Evolutionary conservation across 2,329 filamentous ascomycete genomes (phyloP).

Genomic region (Atkinsonella texensis): DNA sequence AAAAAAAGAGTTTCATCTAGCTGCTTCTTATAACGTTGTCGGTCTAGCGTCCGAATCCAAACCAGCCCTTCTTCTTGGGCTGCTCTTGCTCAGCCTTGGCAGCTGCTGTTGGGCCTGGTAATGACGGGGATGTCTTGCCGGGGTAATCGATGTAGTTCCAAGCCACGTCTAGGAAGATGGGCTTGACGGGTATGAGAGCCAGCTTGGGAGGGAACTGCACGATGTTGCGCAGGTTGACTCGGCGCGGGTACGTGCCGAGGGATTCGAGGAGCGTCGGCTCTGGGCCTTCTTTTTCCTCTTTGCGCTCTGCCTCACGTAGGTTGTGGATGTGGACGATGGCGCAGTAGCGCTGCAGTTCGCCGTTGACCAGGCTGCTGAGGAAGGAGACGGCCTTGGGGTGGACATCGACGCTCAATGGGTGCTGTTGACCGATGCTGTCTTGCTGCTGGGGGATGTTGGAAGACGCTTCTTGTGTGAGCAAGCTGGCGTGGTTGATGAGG

Average conservation of each 20-base stretch:
- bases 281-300: conserved; percentile 17
- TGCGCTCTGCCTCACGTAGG: conserved; percentile 39
- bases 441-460: conserved; percentile 30
- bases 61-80: conserved; percentile 60
- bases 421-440: conserved; percentile 7
- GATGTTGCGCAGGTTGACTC: conserved; percentile 65
- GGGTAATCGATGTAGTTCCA: conserved; percentile 98
- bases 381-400: conserved; percentile 42
- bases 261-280: conserved; percentile 56
- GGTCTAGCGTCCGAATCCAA: conserved; percentile 51
- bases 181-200: conserved; percentile 79
- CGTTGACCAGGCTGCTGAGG: conserved; percentile 50
- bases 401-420: conserved; percentile 56
- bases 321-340: conserved; percentile 76
- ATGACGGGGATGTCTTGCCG: conserved; percentile 30
- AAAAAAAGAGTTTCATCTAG: too few relatives aligned
- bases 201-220: conserved; percentile 81
- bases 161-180: conserved; percentile 88
- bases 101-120: conserved; percentile 17
- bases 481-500: conserved; percentile 60
- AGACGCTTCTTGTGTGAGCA: conserved; percentile 45
- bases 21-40: conserved; percentile 5
- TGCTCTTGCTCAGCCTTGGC: conserved; percentile 23
- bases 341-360: conserved; percentile 67
- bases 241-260: conserved; percentile 63